Percentiles rank a stretch among this genome's conserved stretches.
phyloP scores from a whole-genome alignment of 2,329 filamentous ascomycete species.

The Colletotrichum sidae region DNA sequence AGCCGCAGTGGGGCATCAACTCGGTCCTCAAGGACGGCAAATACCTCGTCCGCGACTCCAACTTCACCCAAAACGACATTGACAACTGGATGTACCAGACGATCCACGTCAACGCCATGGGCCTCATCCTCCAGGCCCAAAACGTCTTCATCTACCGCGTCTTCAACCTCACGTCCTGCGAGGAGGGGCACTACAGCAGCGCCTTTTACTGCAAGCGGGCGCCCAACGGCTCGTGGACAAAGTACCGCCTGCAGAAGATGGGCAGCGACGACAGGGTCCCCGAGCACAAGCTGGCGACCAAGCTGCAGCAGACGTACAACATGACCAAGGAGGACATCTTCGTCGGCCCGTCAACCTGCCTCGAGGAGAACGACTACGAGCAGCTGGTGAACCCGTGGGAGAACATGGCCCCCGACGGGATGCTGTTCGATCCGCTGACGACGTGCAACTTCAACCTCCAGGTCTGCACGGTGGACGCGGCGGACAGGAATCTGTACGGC shows the following conservation, averaged over 20 bases:
- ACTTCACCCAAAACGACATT: slow-evolving; percentile 21
- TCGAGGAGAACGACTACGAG: slow-evolving; percentile 11
- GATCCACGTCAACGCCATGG: slow-evolving; percentile 17
- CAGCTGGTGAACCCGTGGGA: slow-evolving; percentile 22
- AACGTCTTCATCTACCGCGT: slow-evolving; percentile 13
- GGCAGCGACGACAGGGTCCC: not conserved
- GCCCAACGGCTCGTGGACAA: slow-evolving; percentile 5
- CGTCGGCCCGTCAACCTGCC: not conserved
- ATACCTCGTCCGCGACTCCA: slow-evolving; percentile 8
- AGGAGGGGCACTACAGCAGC: not conserved
- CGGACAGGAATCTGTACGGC: slow-evolving; percentile 1
- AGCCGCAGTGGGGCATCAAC: slow-evolving; percentile 26
- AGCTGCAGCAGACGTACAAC: slow-evolving; percentile 1
- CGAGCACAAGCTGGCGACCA: not conserved
- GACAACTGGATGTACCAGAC: slow-evolving; percentile 21
- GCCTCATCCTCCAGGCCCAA: slow-evolving; percentile 6
- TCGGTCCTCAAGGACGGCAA: not conserved
- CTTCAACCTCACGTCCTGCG: slow-evolving; percentile 1
- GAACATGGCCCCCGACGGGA: not conserved
- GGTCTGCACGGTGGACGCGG: slow-evolving; percentile 13
- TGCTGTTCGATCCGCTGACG: not conserved
- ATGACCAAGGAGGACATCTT: slow-evolving; percentile 14
- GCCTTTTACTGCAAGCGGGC: not conserved
- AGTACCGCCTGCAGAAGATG: slow-evolving; percentile 1
- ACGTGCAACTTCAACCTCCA: slow-evolving; percentile 12